phyloP scores from a whole-genome alignment of 345 rosid species.

The Bretschneidera sinensis region DNA sequence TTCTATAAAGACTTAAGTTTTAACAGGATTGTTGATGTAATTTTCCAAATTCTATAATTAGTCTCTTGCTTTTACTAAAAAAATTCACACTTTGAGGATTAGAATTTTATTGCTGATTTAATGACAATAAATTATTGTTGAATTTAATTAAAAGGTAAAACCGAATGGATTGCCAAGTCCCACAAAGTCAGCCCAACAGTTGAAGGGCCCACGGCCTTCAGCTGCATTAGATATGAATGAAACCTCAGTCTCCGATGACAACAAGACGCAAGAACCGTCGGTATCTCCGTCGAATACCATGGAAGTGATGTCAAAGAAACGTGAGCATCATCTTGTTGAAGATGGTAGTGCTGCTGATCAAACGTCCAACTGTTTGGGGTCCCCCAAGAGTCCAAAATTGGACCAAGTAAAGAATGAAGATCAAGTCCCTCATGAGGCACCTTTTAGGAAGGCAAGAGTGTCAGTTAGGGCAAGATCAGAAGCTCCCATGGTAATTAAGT shows the following conservation, averaged over 20 bases:
- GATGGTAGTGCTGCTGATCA: slow-evolving; percentile 39
- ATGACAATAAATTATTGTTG: neutral
- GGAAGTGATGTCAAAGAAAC: slow-evolving; percentile 35
- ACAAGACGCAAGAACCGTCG: slow-evolving; percentile 28
- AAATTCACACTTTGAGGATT: too few relatives aligned
- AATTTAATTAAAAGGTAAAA: slow-evolving; percentile 25
- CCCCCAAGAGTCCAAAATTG: slow-evolving; percentile 40
- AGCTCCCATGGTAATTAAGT: slow-evolving; percentile 38
- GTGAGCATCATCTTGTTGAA: slow-evolving; percentile 20
- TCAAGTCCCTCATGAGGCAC: slow-evolving; percentile 31
- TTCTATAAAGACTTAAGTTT: too few relatives aligned
- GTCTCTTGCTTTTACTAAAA: too few relatives aligned
- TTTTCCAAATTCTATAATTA: too few relatives aligned
- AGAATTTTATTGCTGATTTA: neutral
- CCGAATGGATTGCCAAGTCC: slow-evolving; percentile 25
- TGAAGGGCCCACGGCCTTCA: slow-evolving; percentile 37
- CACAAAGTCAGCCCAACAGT: slow-evolving; percentile 26
- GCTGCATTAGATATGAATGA: slow-evolving; percentile 30
- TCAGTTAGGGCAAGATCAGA: slow-evolving; percentile 57
- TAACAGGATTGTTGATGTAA: too few relatives aligned
- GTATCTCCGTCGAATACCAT: slow-evolving; percentile 25
- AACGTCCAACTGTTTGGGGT: slow-evolving; percentile 40
- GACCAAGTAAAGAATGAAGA: slow-evolving; percentile 45
- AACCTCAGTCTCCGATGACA: slow-evolving; percentile 24
- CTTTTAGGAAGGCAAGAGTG: slow-evolving; percentile 58